phyloP scores from a whole-genome alignment of 352 stramenopile genomes.

The Phytophthora citrophthora region DNA sequence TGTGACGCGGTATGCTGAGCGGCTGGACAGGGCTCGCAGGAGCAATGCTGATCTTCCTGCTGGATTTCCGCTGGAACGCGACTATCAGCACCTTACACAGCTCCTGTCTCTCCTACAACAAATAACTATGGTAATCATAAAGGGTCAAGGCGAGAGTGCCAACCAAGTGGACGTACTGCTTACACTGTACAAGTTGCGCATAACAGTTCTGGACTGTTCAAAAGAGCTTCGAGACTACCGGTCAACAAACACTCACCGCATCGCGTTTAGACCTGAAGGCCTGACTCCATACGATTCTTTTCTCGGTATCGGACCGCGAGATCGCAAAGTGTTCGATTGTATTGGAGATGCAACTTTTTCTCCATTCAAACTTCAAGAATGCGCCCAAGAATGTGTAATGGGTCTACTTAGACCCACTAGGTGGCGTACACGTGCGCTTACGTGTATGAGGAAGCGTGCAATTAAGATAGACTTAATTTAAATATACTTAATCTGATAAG shows the following conservation, averaged over 20 bases:
- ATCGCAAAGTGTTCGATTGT: slow-evolving; percentile 13
- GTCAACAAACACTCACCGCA: slow-evolving; percentile 1
- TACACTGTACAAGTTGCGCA: slow-evolving; percentile 7
- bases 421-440: too few species aligned
- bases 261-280: slow-evolving; percentile 8
- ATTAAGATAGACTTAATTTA: too few species aligned
- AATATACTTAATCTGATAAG: too few species aligned
- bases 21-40: neutral
- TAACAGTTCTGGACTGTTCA: slow-evolving; percentile 6
- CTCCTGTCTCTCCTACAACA: slow-evolving; percentile 2
- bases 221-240: slow-evolving; percentile 15
- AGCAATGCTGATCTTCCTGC: slow-evolving; percentile 1
- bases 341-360: slow-evolving; percentile 13
- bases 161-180: slow-evolving; percentile 10
- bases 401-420: too few species aligned
- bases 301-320: slow-evolving; percentile 10
- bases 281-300: slow-evolving; percentile 5
- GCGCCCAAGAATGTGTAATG: too few species aligned
- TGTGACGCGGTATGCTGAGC: slow-evolving; percentile 3
- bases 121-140: slow-evolving; percentile 6
- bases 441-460: too few species aligned
- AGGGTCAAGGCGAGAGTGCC: slow-evolving; percentile 1
- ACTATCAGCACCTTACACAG: slow-evolving; percentile 5
- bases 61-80: slow-evolving; percentile 4
- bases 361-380: slow-evolving; percentile 15